Conservation (phyloP, 352 stramenopile genomes). For the Globisporangium uncinulatum region DNA sequence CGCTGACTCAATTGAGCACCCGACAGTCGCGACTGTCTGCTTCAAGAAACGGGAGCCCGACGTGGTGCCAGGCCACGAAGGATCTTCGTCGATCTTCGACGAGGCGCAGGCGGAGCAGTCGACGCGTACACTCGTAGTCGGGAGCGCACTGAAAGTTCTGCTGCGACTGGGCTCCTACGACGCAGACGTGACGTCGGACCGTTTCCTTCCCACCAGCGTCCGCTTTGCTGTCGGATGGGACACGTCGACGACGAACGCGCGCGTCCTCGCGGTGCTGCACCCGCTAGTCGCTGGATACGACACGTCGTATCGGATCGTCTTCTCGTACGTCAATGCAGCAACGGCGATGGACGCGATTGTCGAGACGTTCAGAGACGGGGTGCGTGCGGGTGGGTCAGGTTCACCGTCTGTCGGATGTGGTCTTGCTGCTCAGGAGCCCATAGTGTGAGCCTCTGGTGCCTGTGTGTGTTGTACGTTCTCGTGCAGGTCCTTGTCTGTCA, state of each 20-base stretch:
- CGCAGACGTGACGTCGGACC: conserved; percentile 17
- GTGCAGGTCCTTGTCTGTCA: conserved; percentile 7
- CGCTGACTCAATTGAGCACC: no score
- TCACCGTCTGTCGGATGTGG: no score
- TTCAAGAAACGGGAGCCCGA: conserved; percentile 8
- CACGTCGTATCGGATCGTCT: conserved; percentile 32
- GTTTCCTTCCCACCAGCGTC: conserved; percentile 21
- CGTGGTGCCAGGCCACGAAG: neutral
- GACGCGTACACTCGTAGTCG: conserved; percentile 9
- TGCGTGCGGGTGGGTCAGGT: conserved; percentile 2
- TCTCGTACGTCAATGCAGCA: conserved; percentile 32
- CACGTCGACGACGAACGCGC: conserved; percentile 15
- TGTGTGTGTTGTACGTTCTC: neutral
- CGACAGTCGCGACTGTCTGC: neutral
- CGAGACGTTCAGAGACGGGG: conserved; percentile 34
- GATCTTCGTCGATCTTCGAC: neutral
- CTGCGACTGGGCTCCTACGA: conserved; percentile 39
- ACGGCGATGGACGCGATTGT: conserved; percentile 39
- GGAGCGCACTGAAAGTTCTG: conserved; percentile 26
- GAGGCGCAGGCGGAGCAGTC: neutral
- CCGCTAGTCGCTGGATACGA: conserved; percentile 15
- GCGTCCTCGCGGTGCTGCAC: conserved; percentile 34
- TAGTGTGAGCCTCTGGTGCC: no score
- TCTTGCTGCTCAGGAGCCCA: no score
- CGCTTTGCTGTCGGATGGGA: conserved; percentile 34